phyloP scores from a whole-genome alignment of 805 yeast species.

The Candida endomychidarum region DNA sequence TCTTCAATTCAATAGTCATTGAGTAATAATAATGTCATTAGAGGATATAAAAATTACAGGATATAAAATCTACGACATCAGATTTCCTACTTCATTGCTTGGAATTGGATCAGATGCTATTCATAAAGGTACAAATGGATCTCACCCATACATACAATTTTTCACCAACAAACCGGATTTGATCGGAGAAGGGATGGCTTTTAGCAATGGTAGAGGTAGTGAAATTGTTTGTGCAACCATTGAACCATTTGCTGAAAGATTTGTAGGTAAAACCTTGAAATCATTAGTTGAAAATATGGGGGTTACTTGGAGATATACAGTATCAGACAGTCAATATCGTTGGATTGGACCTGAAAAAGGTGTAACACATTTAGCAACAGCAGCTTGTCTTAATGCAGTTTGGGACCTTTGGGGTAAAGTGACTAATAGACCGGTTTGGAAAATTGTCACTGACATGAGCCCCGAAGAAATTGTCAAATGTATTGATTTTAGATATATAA shows the following conservation, averaged over 20 bases:
- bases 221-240: conserved; percentile 25
- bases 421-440: conserved; percentile 40
- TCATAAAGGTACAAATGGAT: conserved; percentile 40
- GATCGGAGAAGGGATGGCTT: conserved; percentile 43
- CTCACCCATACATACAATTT: conserved; percentile 38
- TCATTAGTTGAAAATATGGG: conserved; percentile 38
- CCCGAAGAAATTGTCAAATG: conserved; percentile 42
- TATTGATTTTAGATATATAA: conserved; percentile 42
- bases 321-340: conserved; percentile 40
- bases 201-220: conserved; percentile 20
- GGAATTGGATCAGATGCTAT: conserved; percentile 45
- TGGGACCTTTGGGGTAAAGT: conserved; percentile 46
- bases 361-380: conserved; percentile 40
- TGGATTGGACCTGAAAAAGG: conserved; percentile 50
- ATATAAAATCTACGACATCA: conserved; percentile 27
- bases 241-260: conserved; percentile 35
- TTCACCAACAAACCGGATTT: conserved; percentile 23
- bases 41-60: conserved; percentile 22
- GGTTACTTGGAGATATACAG: conserved; percentile 39
- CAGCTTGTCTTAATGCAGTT: conserved; percentile 40
- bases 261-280: conserved; percentile 31
- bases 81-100: conserved; percentile 42
- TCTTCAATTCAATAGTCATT: not conserved
- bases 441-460: conserved; percentile 40
- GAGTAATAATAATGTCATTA: conserved; percentile 5